These are phyloP conservation scores for Desmodesmus armatus DNA, from an alignment of 139 green algal species.

Conservation along the genomic window DNA sequence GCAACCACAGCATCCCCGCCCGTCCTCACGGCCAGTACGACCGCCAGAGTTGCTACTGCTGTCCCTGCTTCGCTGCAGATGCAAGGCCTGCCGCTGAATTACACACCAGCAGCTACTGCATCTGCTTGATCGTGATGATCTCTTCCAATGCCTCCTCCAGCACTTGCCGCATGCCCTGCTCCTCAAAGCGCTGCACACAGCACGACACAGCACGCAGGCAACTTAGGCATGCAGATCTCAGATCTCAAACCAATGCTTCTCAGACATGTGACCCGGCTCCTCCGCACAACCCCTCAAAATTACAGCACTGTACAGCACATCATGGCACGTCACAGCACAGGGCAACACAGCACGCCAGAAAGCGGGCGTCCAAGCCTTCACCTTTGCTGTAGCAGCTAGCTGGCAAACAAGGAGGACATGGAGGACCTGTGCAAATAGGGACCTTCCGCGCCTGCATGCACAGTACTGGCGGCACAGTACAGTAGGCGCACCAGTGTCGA, in stretches of 20 bases:
- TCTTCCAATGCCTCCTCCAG: slow-evolving; percentile 24
- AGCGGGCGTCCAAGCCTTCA: too few species aligned
- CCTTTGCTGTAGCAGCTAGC: not conserved
- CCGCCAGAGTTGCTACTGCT: too few species aligned
- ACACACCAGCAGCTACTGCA: slow-evolving; percentile 20
- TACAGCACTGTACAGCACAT: too few species aligned
- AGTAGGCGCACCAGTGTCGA: not conserved
- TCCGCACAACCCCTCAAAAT: too few species aligned
- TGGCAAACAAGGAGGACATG: not conserved
- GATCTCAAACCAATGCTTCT: too few species aligned
- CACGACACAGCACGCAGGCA: too few species aligned
- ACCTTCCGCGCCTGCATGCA: not conserved
- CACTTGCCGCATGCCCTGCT: not conserved
- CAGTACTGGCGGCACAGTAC: not conserved
- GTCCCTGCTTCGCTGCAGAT: not conserved
- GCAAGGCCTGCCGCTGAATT: too few species aligned
- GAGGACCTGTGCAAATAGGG: not conserved
- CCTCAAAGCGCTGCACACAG: slow-evolving; percentile 15
- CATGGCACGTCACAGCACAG: too few species aligned
- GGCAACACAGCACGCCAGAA: not conserved
- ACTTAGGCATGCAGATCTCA: too few species aligned
- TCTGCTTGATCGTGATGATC: slow-evolving; percentile 32
- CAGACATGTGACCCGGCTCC: too few species aligned
- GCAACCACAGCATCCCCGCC: too few species aligned
- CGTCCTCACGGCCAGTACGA: too few species aligned